A percentile compares a stretch with the other conserved stretches of the same genome.
These are phyloP conservation scores for Vitis amurensis DNA, from an alignment of 164 flowering plant genomes.

Conservation along the genomic window DNA sequence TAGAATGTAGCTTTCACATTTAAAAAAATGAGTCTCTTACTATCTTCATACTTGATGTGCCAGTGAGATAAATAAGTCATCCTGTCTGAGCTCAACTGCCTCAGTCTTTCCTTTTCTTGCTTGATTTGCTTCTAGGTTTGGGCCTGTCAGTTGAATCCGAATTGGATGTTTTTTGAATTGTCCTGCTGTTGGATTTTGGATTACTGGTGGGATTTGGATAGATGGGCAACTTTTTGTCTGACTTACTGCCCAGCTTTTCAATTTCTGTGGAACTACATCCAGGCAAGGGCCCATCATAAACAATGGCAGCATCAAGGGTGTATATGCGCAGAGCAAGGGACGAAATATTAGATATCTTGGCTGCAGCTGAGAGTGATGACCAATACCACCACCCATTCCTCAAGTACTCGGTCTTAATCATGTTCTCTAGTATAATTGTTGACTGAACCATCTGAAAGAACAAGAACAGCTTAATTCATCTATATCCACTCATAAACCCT, in stretches of 20 bases:
- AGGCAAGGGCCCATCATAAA: constrained; percentile 51
- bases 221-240: too few relatives aligned
- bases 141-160: constrained; percentile 47
- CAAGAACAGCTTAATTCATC: background rate
- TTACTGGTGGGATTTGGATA: constrained; percentile 15
- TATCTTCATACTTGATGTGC: too few relatives aligned
- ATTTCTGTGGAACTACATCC: constrained; percentile 6
- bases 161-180: constrained; percentile 1
- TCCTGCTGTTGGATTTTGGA: constrained; percentile 12
- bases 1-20: too few relatives aligned
- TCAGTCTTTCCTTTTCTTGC: constrained; percentile 63
- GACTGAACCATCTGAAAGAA: constrained; percentile 89
- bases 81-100: constrained; percentile 33
- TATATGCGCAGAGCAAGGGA: constrained; percentile 85
- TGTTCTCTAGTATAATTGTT: constrained; percentile 66
- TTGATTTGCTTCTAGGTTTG: constrained; percentile 45
- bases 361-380: constrained; percentile 98
- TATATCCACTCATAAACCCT: background rate
- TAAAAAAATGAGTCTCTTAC: too few relatives aligned
- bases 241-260: too few relatives aligned
- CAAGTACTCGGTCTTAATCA: constrained; percentile 76
- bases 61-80: too few relatives aligned
- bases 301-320: constrained; percentile 75
- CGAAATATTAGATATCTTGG: constrained; percentile 71
- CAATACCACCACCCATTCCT: constrained; percentile 94